These are phyloP conservation scores for Chaetomium tenue DNA, from an alignment of 495 filamentous ascomycete genomes.

Conservation along the genomic window DNA sequence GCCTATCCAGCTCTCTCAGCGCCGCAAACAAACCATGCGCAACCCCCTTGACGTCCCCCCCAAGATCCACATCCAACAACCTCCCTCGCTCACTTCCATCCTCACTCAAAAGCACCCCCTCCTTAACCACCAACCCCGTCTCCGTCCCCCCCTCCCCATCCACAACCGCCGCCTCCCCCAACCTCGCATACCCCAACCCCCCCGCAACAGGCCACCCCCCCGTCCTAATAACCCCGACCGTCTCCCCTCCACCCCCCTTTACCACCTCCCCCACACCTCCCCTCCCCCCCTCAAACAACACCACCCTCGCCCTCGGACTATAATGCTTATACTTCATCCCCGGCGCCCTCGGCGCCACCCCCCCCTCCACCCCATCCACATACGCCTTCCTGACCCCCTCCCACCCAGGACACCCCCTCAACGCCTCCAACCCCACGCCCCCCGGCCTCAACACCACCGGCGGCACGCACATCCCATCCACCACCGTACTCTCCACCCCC, in stretches of 20 bases:
- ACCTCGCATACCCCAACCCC: slow-evolving; percentile 27
- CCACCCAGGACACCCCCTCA: slow-evolving; percentile 74
- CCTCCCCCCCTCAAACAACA: slow-evolving; percentile 68
- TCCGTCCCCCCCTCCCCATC: slow-evolving; percentile 19
- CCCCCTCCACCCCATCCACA: slow-evolving; percentile 57
- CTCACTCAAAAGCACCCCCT: slow-evolving; percentile 34
- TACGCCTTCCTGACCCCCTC: slow-evolving; percentile 72
- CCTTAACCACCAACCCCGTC: slow-evolving; percentile 33
- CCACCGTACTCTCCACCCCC: slow-evolving; percentile 94
- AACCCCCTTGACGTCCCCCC: slow-evolving; percentile 64
- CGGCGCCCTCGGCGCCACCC: slow-evolving; percentile 69
- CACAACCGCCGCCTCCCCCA: slow-evolving; percentile 30
- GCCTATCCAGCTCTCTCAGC: slow-evolving; percentile 77
- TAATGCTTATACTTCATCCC: slow-evolving; percentile 99
- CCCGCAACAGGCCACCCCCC: slow-evolving; percentile 41
- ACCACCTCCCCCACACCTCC: slow-evolving; percentile 9
- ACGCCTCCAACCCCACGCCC: slow-evolving; percentile 82
- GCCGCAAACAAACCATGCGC: slow-evolving; percentile 85
- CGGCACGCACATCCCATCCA: slow-evolving; percentile 79
- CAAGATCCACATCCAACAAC: slow-evolving; percentile 62
- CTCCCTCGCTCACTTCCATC: slow-evolving; percentile 33
- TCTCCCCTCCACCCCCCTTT: slow-evolving; percentile 21
- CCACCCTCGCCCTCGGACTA: slow-evolving; percentile 81
- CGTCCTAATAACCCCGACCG: slow-evolving; percentile 48
- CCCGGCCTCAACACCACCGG: slow-evolving; percentile 84